phyloP scores from a whole-genome alignment of 495 filamentous ascomycete genomes.

The Aspergillus ostianus region DNA sequence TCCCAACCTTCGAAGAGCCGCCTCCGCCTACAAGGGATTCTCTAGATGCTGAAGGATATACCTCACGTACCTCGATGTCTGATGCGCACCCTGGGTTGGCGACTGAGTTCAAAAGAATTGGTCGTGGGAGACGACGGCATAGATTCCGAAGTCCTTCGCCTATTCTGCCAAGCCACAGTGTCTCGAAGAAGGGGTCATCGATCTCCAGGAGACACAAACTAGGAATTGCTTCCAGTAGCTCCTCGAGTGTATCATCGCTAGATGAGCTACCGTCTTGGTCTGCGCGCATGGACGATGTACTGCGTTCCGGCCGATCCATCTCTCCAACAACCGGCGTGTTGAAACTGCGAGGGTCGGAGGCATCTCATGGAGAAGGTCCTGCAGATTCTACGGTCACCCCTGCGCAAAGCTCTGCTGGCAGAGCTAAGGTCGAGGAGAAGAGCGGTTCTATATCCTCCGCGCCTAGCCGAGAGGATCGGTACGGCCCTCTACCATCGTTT shows the following conservation, averaged over 20 bases:
- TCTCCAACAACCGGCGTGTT: constrained; percentile 5
- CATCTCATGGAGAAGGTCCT: constrained; percentile 4
- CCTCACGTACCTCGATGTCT: constrained; percentile 32
- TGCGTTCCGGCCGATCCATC: constrained; percentile 9
- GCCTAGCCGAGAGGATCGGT: constrained; percentile 36
- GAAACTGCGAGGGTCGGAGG: background rate
- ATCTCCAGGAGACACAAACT: constrained; percentile 25
- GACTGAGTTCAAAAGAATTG: constrained; percentile 30
- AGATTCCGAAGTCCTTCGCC: constrained; percentile 29
- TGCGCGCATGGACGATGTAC: constrained; percentile 3
- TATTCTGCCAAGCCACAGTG: constrained; percentile 26
- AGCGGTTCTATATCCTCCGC: constrained; percentile 35
- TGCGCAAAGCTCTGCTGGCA: constrained; percentile 3
- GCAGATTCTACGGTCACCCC: constrained; percentile 3
- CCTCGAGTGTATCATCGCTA: constrained; percentile 28
- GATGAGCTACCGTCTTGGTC: constrained; percentile 18
- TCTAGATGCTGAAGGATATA: constrained; percentile 20
- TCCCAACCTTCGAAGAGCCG: constrained; percentile 14
- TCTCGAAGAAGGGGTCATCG: constrained; percentile 22
- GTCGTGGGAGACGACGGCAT: constrained; percentile 35
- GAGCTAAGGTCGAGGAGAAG: constrained; percentile 16
- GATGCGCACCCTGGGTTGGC: constrained; percentile 28
- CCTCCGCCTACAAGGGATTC: constrained; percentile 16
- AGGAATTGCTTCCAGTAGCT: constrained; percentile 28
- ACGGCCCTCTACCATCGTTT: constrained; percentile 40